These are phyloP conservation scores for Cryphonectria parasitica DNA, from an alignment of 2,329 filamentous ascomycete species.

Conservation along the genomic window DNA sequence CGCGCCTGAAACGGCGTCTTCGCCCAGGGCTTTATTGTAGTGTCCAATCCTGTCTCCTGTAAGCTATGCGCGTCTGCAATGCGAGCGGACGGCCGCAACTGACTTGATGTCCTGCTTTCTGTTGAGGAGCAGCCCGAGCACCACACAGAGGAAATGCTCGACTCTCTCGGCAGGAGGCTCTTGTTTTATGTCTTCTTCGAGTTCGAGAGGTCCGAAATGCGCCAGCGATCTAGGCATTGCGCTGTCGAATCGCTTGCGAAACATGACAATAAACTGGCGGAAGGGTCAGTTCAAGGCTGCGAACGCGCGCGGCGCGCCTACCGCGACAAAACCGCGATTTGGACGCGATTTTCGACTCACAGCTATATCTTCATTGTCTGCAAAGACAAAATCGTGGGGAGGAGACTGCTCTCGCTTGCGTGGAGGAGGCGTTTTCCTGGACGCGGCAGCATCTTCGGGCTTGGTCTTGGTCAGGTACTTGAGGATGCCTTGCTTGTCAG, in stretches of 20 bases:
- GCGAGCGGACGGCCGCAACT: slow-evolving; percentile 40
- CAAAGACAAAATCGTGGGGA: slow-evolving; percentile 85
- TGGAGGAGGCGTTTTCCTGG: slow-evolving; percentile 64
- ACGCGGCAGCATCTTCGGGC: slow-evolving; percentile 43
- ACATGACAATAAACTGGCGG: slow-evolving; percentile 95
- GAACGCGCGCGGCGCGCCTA: slow-evolving; percentile 51
- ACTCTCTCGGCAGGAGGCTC: slow-evolving; percentile 79
- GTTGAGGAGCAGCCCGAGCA: slow-evolving; percentile 87
- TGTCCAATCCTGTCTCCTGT: slow-evolving; percentile 74
- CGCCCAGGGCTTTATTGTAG: slow-evolving; percentile 81
- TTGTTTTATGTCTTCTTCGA: slow-evolving; percentile 84
- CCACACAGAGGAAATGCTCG: slow-evolving; percentile 85
- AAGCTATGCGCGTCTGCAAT: slow-evolving; percentile 17
- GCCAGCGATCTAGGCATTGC: slow-evolving; percentile 84
- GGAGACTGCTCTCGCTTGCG: slow-evolving; percentile 86
- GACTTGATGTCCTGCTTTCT: slow-evolving; percentile 99
- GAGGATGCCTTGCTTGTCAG: slow-evolving; percentile 60
- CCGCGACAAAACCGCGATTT: slow-evolving; percentile 42
- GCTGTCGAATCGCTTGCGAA: slow-evolving; percentile 89
- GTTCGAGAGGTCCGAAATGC: slow-evolving; percentile 92
- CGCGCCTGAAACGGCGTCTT: slow-evolving; percentile 75
- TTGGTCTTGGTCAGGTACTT: slow-evolving; percentile 63
- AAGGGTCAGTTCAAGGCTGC: slow-evolving; percentile 41
- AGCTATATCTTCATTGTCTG: slow-evolving; percentile 89
- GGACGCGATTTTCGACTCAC: slow-evolving; percentile 61